Percentiles rank a stretch among this genome's conserved stretches.
Conservation (phyloP, 345 rosid genomes). For the Bruguiera parviflora region DNA sequence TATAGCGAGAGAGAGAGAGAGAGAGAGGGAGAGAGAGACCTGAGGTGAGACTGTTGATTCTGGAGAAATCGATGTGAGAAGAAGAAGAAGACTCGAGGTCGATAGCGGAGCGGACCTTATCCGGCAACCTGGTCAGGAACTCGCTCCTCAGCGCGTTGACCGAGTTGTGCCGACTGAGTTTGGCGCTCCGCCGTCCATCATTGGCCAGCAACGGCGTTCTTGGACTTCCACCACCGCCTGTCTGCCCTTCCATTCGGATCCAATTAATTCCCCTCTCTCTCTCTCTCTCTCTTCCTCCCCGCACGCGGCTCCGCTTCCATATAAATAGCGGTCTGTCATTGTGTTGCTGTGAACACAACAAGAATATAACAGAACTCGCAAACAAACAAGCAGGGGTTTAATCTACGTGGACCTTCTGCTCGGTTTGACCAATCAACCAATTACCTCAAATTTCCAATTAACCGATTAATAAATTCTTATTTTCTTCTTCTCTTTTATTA, state of each 20-base stretch:
- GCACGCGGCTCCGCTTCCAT: background rate
- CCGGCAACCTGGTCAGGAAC: slow-evolving; percentile 58
- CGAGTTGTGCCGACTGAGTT: slow-evolving; percentile 32
- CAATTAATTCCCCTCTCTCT: background rate
- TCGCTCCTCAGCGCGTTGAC: slow-evolving; percentile 40
- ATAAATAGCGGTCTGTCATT: background rate
- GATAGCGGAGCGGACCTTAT: slow-evolving; percentile 47
- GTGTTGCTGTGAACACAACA: background rate
- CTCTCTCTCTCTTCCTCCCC: background rate
- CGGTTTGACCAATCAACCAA: too few species aligned
- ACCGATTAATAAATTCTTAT: too few species aligned
- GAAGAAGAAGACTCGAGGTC: slow-evolving; percentile 56
- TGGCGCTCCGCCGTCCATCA: slow-evolving; percentile 14
- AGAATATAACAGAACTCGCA: background rate
- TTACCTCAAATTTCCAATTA: too few species aligned
- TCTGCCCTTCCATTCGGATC: slow-evolving; percentile 18
- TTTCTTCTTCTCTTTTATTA: too few species aligned
- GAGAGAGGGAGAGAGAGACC: slow-evolving; percentile 31
- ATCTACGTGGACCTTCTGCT: too few species aligned
- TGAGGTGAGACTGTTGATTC: slow-evolving; percentile 39
- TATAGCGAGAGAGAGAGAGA: too few species aligned
- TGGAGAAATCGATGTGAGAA: slow-evolving; percentile 47
- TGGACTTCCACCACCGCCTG: slow-evolving; percentile 1
- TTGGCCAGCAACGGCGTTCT: slow-evolving; percentile 31
- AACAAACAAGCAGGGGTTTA: background rate